Evolutionary conservation across 108 stramenopile species (phyloP).

Genomic region (Fistulifera solaris): DNA sequence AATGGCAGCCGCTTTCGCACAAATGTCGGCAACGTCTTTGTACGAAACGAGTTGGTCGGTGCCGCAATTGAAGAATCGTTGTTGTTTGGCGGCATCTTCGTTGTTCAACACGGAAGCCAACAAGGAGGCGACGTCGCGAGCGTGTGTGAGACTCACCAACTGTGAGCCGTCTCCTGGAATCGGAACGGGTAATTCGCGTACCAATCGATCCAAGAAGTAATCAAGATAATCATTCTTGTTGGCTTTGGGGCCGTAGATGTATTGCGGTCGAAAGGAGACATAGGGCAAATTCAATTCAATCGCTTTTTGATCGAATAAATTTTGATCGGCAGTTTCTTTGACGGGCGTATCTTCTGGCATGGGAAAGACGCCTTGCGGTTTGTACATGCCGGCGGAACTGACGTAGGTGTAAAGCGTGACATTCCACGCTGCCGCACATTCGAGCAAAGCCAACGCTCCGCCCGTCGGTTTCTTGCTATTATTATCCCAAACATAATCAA

Average conservation of each 20-base stretch:
- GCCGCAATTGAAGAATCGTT: conserved; percentile 78
- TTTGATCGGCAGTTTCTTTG: conserved; percentile 68
- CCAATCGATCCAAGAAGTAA: conserved; percentile 74
- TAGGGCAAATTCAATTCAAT: conserved; percentile 54
- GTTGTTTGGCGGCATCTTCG: conserved; percentile 59
- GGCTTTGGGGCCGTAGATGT: conserved; percentile 72
- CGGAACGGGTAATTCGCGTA: conserved; percentile 43
- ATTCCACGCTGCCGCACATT: conserved; percentile 59
- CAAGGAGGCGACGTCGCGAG: conserved; percentile 70
- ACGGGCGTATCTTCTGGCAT: conserved; percentile 76
- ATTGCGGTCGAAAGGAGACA: conserved; percentile 73
- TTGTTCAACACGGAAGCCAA: conserved; percentile 61
- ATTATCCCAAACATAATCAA: conserved; percentile 84
- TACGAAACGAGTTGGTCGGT: conserved; percentile 61
- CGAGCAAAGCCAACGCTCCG: conserved; percentile 53
- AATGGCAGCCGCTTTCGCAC: conserved; percentile 71
- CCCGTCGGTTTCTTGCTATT: conserved; percentile 63
- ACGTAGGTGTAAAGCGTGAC: conserved; percentile 69
- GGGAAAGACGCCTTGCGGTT: conserved; percentile 56
- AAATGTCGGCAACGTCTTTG: conserved; percentile 67
- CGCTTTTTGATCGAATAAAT: conserved; percentile 54
- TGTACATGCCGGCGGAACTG: conserved; percentile 69
- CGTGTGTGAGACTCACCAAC: conserved; percentile 70
- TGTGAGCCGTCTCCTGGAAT: conserved; percentile 76
- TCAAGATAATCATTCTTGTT: conserved; percentile 85